A percentile compares a stretch with the other conserved stretches of the same genome.
phyloP scores from a whole-genome alignment of 2,329 filamentous ascomycete species.

The Alternaria rosae region DNA sequence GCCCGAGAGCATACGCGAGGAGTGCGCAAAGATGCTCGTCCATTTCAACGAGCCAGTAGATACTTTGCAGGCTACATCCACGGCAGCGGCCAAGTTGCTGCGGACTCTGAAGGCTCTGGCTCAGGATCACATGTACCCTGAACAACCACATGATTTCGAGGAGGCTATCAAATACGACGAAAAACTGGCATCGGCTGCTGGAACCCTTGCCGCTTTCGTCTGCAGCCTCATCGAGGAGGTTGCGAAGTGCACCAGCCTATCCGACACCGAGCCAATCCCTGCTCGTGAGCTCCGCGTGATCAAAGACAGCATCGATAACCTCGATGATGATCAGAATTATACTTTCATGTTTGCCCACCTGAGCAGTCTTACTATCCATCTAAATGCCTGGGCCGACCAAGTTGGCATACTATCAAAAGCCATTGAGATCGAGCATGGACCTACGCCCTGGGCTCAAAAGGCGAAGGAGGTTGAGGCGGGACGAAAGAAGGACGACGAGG shows the following conservation, averaged over 20 bases:
- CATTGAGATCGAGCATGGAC: slow-evolving; percentile 70
- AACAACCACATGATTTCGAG: slow-evolving; percentile 28
- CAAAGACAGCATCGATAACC: slow-evolving; percentile 9
- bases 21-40: slow-evolving; percentile 52
- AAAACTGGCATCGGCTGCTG: slow-evolving; percentile 21
- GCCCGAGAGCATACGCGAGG: slow-evolving; percentile 7
- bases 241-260: slow-evolving; percentile 10
- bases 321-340: slow-evolving; percentile 12
- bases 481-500: slow-evolving; percentile 80
- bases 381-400: slow-evolving; percentile 68
- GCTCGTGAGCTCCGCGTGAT: slow-evolving; percentile 5
- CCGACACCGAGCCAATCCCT: slow-evolving; percentile 9
- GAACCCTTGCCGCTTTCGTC: slow-evolving; percentile 21
- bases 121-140: slow-evolving; percentile 38
- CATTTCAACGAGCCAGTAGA: slow-evolving; percentile 25
- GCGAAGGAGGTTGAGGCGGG: slow-evolving; percentile 82
- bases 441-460: slow-evolving; percentile 83
- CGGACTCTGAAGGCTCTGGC: slow-evolving; percentile 31
- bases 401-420: slow-evolving; percentile 55
- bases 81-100: slow-evolving; percentile 29
- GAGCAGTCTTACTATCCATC: slow-evolving; percentile 1
- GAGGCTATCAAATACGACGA: slow-evolving; percentile 32
- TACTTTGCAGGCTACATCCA: slow-evolving; percentile 22
- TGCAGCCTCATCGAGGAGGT: slow-evolving; percentile 21
- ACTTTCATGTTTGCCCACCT: slow-evolving; percentile 10